phyloP scores from a whole-genome alignment of 2,329 filamentous ascomycete species.

The Eutypella sp. region DNA sequence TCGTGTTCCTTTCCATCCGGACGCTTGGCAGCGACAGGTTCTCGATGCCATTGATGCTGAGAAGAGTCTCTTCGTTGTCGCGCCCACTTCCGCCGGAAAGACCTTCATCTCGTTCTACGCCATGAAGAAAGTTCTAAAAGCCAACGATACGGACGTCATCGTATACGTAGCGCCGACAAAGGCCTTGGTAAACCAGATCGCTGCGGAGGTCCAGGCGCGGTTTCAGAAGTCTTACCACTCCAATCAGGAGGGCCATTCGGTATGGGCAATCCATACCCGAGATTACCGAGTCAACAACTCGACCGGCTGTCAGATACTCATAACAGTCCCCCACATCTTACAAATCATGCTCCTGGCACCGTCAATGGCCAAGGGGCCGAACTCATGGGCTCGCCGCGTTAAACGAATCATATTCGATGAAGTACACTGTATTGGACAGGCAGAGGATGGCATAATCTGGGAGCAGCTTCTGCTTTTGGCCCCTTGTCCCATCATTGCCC shows the following conservation, averaged over 20 bases:
- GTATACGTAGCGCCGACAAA: constrained; percentile 81
- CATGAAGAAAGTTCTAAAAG: constrained; percentile 69
- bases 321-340: constrained; percentile 73
- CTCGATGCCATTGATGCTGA: constrained; percentile 68
- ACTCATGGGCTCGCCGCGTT: constrained; percentile 60
- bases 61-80: constrained; percentile 68
- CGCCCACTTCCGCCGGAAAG: constrained; percentile 74
- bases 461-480: constrained; percentile 71
- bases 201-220: constrained; percentile 69
- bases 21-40: constrained; percentile 71
- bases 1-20: constrained; percentile 67
- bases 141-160: constrained; percentile 63
- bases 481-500: constrained; percentile 71
- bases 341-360: constrained; percentile 72
- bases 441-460: constrained; percentile 72
- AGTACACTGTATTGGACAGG: constrained; percentile 73
- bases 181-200: constrained; percentile 78
- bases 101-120: constrained; percentile 83
- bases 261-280: constrained; percentile 75
- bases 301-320: constrained; percentile 66
- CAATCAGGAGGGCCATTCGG: constrained; percentile 55
- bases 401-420: constrained; percentile 79
- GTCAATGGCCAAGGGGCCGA: constrained; percentile 51
- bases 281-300: constrained; percentile 73
- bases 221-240: constrained; percentile 64